Evolutionary conservation across 2,329 filamentous ascomycete genomes (phyloP).

Genomic region (Colletotrichum filicis): DNA sequence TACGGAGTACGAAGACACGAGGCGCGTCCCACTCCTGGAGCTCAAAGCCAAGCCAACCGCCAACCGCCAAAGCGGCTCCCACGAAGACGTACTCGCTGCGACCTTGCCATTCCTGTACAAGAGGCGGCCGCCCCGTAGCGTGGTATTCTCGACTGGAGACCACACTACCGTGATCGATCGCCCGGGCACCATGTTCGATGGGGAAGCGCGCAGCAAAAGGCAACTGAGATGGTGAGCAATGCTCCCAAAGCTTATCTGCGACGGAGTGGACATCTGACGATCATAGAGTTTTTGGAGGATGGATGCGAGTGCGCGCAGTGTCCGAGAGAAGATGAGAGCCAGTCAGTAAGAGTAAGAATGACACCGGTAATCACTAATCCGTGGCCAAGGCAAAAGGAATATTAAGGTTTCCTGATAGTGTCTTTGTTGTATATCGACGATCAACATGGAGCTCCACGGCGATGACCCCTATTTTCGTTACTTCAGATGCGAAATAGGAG

Average conservation of each 20-base stretch:
- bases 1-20: background rate
- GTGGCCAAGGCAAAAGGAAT: background rate
- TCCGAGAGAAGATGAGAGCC: background rate
- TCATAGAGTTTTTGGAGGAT: background rate
- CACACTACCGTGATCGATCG: constrained; percentile 5
- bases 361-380: background rate
- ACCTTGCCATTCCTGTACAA: background rate
- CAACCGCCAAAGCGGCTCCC: background rate
- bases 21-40: background rate
- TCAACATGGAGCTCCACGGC: background rate
- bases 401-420: constrained; percentile 2
- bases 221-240: background rate
- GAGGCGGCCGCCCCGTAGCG: constrained; percentile 11
- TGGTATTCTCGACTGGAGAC: background rate
- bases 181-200: constrained; percentile 5
- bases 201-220: background rate
- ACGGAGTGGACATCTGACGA: constrained; percentile 14
- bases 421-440: background rate
- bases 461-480: constrained; percentile 1
- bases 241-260: constrained; percentile 22
- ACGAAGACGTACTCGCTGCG: background rate
- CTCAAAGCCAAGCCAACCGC: background rate
- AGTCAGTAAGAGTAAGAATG: background rate
- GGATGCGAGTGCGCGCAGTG: background rate
- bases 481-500: background rate